Evolutionary conservation across 306 rosid genomes (phyloP).

Genomic region (Cajanus cajan): DNA sequence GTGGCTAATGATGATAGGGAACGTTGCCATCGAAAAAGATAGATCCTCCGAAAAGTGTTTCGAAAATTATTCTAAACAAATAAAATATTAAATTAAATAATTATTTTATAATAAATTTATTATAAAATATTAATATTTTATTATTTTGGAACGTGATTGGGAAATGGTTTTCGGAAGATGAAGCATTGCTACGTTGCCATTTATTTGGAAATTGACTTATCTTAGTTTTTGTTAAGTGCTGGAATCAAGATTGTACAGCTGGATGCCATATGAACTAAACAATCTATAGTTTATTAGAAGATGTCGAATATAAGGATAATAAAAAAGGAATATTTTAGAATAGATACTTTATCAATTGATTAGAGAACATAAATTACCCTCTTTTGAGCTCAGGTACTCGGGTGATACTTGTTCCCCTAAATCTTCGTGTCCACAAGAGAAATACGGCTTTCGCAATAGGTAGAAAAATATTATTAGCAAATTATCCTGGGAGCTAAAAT

Average conservation of each 20-base stretch:
- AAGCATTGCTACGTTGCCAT: too few species aligned
- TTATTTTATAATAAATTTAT: too few species aligned
- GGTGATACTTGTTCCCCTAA: neutral
- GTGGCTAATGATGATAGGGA: neutral
- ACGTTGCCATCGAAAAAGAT: too few species aligned
- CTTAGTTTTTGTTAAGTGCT: neutral
- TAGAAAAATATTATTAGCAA: neutral
- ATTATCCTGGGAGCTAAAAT: neutral
- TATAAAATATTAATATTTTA: too few species aligned
- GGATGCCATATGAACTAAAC: neutral
- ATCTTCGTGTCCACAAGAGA: neutral
- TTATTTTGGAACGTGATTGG: too few species aligned
- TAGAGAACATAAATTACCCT: neutral
- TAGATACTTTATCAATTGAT: neutral
- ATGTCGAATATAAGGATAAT: neutral
- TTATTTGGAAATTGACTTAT: neutral
- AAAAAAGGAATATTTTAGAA: neutral
- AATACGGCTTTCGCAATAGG: neutral
- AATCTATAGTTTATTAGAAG: neutral
- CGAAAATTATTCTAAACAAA: too few species aligned
- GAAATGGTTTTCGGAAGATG: too few species aligned
- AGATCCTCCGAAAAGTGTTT: too few species aligned
- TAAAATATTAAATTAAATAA: too few species aligned
- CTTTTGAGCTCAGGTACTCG: neutral
- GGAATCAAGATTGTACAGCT: neutral